Percentiles rank a stretch among this genome's conserved stretches.
Conservation (phyloP, 208 protist genomes). For the Leptomonas seymouri region DNA sequence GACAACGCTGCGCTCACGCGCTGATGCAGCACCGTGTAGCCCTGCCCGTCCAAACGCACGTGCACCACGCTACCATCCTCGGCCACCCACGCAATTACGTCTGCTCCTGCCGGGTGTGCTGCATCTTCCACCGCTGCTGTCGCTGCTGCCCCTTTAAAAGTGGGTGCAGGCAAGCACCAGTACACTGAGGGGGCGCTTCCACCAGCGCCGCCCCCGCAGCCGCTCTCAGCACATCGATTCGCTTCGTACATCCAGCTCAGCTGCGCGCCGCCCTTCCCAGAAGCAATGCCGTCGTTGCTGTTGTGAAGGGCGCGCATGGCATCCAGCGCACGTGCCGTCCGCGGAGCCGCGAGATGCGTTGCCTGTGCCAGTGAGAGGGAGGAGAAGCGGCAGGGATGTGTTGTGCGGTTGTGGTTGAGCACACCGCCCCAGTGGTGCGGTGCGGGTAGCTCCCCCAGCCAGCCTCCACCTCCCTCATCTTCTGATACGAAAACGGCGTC, state of each 20-base stretch:
- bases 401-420: slow-evolving; percentile 11
- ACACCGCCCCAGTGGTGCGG: slow-evolving; percentile 29
- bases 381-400: slow-evolving; percentile 28
- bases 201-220: slow-evolving; percentile 45
- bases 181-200: slow-evolving; percentile 65
- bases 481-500: not conserved
- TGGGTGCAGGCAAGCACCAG: slow-evolving; percentile 47
- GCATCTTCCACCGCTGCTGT: not conserved
- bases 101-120: not conserved
- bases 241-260: slow-evolving; percentile 56
- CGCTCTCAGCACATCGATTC: slow-evolving; percentile 13
- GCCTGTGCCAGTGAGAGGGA: slow-evolving; percentile 18
- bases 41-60: slow-evolving; percentile 35
- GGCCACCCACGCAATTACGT: slow-evolving; percentile 61
- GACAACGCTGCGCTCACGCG: slow-evolving; percentile 36
- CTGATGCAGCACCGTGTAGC: slow-evolving; percentile 61
- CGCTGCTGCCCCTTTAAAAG: not conserved
- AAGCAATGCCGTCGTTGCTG: not conserved
- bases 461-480: not conserved
- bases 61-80: slow-evolving; percentile 71
- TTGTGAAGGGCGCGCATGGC: slow-evolving; percentile 27
- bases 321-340: slow-evolving; percentile 20
- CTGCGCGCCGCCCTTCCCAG: not conserved
- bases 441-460: slow-evolving; percentile 22
- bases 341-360: slow-evolving; percentile 26